Conservation (phyloP, 345 rosid species). For the Eucalyptus marginata region DNA sequence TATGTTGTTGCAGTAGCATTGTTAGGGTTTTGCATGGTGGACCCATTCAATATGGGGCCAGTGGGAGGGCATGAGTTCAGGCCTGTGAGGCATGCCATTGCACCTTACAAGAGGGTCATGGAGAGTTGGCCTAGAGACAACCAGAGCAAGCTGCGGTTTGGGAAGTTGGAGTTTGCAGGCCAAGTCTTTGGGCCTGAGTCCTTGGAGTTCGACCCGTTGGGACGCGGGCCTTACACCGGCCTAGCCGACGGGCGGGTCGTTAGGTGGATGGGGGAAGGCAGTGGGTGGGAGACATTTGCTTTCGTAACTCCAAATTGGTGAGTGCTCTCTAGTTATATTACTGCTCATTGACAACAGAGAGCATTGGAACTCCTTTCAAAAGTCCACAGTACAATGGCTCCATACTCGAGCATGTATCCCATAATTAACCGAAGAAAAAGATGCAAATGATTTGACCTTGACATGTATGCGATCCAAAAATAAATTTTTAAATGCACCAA, state of each 20-base stretch:
- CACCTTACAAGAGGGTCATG: conserved; percentile 85
- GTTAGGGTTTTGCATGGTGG: conserved; percentile 43
- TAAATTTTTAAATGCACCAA: background rate
- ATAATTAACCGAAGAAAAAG: background rate
- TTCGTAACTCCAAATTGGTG: conserved; percentile 65
- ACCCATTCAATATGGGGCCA: conserved; percentile 73
- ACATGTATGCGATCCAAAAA: background rate
- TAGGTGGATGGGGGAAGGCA: conserved; percentile 85
- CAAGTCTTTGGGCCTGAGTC: conserved; percentile 91
- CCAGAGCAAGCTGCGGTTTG: conserved; percentile 39
- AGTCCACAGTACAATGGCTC: background rate
- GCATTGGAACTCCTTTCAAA: background rate
- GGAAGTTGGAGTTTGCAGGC: conserved; percentile 67
- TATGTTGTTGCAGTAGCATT: conserved; percentile 28
- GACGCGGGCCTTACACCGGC: conserved; percentile 88
- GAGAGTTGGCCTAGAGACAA: conserved; percentile 79
- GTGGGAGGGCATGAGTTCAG: conserved; percentile 58
- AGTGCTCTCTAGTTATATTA: background rate
- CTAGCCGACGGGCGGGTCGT: conserved; percentile 87
- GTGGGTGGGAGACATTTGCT: conserved; percentile 92
- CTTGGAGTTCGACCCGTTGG: conserved; percentile 66
- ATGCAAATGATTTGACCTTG: background rate
- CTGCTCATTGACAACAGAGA: background rate
- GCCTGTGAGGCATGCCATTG: conserved; percentile 83
- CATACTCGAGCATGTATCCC: background rate